Percentiles rank a stretch among this genome's conserved stretches.
phyloP scores from a whole-genome alignment of 2,329 filamentous ascomycete species.

The Myriangium duriaei region DNA sequence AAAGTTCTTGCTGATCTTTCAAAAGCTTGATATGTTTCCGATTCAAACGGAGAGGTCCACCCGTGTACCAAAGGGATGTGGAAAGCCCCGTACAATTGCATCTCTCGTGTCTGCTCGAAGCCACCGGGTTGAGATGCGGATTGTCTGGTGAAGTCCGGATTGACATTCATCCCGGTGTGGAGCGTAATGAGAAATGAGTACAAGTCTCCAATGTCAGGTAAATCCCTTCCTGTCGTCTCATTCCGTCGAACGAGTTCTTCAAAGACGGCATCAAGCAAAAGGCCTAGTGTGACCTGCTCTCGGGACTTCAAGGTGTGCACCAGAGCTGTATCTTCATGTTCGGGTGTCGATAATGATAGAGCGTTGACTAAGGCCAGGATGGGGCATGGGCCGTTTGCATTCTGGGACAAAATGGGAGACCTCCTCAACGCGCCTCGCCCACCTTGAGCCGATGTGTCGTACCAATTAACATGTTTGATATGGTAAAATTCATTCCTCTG shows the following conservation, averaged over 20 bases:
- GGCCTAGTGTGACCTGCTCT: constrained; percentile 76
- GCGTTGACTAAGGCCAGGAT: constrained; percentile 88
- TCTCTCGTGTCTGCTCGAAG: constrained; percentile 78
- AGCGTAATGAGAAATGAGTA: constrained; percentile 79
- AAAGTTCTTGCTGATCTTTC: constrained; percentile 67
- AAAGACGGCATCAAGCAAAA: constrained; percentile 80
- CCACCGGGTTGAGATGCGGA: constrained; percentile 46
- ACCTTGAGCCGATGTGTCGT: constrained; percentile 47
- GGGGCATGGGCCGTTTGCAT: constrained; percentile 88
- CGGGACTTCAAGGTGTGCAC: constrained; percentile 64
- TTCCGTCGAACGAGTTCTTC: constrained; percentile 76
- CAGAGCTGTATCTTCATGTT: constrained; percentile 54
- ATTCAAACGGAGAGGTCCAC: constrained; percentile 64
- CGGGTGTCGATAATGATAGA: constrained; percentile 67
- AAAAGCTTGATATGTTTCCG: constrained; percentile 57
- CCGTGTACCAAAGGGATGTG: constrained; percentile 81
- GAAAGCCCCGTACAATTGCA: constrained; percentile 85
- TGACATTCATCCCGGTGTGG: constrained; percentile 97
- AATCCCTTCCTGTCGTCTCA: constrained; percentile 42
- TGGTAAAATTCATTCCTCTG: constrained; percentile 69
- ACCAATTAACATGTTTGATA: constrained; percentile 84
- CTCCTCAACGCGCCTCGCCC: constrained; percentile 47
- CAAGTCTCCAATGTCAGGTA: constrained; percentile 80
- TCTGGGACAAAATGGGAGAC: constrained; percentile 86
- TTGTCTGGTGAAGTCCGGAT: constrained; percentile 67